Evolutionary conservation across 306 rosid species (phyloP).

Genomic region (Heteromeles arbutifolia): DNA sequence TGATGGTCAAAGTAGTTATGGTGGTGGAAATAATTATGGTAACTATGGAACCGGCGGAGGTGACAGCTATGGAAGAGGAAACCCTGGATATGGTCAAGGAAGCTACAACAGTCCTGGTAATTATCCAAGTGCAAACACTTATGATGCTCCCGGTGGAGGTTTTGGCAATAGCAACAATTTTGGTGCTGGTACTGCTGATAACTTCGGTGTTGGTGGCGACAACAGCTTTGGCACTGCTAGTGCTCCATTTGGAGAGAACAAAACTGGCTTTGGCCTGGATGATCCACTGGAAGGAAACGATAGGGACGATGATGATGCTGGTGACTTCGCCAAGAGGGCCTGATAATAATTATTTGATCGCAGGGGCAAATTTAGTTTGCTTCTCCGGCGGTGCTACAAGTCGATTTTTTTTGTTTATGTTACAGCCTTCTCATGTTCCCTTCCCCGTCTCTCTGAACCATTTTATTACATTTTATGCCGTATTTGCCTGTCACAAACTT

Average conservation of each 20-base stretch:
- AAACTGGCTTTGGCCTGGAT: not conserved
- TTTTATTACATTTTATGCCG: not conserved
- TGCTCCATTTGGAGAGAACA: constrained; percentile 9
- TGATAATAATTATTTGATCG: constrained; percentile 24
- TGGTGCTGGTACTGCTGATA: not conserved
- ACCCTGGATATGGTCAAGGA: constrained; percentile 12
- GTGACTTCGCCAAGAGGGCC: constrained; percentile 61
- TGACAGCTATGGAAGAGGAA: constrained; percentile 19
- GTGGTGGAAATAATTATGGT: not conserved
- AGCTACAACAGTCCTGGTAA: constrained; percentile 28
- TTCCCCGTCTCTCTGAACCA: not conserved
- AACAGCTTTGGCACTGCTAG: constrained; percentile 19
- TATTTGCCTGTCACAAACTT: constrained; percentile 15
- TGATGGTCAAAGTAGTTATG: constrained; percentile 31
- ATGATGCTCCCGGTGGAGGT: constrained; percentile 18
- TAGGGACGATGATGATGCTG: constrained; percentile 41
- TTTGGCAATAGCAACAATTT: constrained; percentile 16
- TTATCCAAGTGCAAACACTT: constrained; percentile 25
- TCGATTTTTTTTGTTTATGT: constrained; percentile 2
- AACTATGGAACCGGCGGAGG: constrained; percentile 5
- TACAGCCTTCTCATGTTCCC: not conserved
- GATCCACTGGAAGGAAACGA: constrained; percentile 32
- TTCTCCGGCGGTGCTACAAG: not conserved
- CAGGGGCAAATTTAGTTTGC: not conserved
- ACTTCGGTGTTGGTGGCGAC: not conserved